Evolutionary conservation across 164 flowering plant genomes (phyloP).

Genomic region (Akebia trifoliata): DNA sequence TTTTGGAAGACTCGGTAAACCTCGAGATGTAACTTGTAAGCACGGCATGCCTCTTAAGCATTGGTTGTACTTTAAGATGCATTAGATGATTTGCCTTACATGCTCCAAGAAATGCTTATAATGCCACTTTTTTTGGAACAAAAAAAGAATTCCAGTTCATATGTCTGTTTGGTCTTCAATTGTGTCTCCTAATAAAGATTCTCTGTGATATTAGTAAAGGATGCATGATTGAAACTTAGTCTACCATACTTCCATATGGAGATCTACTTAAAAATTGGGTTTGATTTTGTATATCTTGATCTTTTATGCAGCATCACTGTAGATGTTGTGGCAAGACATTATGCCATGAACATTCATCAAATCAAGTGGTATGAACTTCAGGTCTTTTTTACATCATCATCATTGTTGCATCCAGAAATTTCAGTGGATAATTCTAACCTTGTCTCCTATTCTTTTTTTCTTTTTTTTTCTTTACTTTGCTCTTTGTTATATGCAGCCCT

Average conservation of each 20-base stretch:
- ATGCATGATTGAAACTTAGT: not conserved
- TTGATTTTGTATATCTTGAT: not conserved
- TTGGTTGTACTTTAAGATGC: too few species aligned
- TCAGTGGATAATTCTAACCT: not conserved
- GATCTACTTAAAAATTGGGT: not conserved
- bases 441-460: not conserved
- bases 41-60: too few species aligned
- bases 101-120: too few species aligned
- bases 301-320: slow-evolving; percentile 35
- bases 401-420: not conserved
- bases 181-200: too few species aligned
- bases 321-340: slow-evolving; percentile 36
- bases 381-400: not conserved
- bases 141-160: too few species aligned
- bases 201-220: too few species aligned
- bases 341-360: slow-evolving; percentile 36
- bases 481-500: slow-evolving; percentile 16
- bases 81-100: too few species aligned
- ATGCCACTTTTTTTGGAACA: too few species aligned
- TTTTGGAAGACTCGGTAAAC: too few species aligned
- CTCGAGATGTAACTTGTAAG: too few species aligned
- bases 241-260: too few species aligned
- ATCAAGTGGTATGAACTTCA: slow-evolving; percentile 24
- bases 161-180: not conserved
- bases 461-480: too few species aligned